These are phyloP conservation scores for Senna tora DNA, from an alignment of 306 rosid species.

Conservation along the genomic window DNA sequence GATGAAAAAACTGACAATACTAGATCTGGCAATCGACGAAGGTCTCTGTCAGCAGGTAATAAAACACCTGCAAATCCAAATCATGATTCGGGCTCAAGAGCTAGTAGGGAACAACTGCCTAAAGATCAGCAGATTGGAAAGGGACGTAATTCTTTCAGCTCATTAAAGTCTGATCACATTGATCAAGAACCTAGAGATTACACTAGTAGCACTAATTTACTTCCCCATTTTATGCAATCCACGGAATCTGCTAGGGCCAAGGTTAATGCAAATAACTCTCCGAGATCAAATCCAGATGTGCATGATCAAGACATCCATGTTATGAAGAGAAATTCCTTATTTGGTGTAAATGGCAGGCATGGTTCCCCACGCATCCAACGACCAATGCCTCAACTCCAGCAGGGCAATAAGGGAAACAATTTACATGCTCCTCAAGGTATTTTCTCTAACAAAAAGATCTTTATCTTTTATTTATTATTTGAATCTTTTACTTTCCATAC, in stretches of 20 bases:
- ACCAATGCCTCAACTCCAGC: slow-evolving; percentile 70
- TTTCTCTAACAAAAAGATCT: slow-evolving; percentile 20
- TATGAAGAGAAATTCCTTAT: slow-evolving; percentile 81
- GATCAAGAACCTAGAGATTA: slow-evolving; percentile 75
- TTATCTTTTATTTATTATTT: neutral
- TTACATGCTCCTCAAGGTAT: slow-evolving; percentile 43
- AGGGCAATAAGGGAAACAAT: slow-evolving; percentile 58
- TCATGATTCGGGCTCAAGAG: slow-evolving; percentile 62
- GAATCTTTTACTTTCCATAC: too few relatives aligned
- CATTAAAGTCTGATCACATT: slow-evolving; percentile 56
- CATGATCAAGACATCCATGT: slow-evolving; percentile 62
- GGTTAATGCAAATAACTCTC: slow-evolving; percentile 66
- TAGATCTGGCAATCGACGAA: slow-evolving; percentile 54
- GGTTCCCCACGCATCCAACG: slow-evolving; percentile 80
- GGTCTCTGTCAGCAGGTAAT: slow-evolving; percentile 49
- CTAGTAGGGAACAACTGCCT: slow-evolving; percentile 56
- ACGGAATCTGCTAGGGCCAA: slow-evolving; percentile 98
- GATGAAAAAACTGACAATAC: slow-evolving; percentile 53
- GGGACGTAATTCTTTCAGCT: slow-evolving; percentile 75
- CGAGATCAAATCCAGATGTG: slow-evolving; percentile 91
- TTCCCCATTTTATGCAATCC: slow-evolving; percentile 96
- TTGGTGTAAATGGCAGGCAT: slow-evolving; percentile 61
- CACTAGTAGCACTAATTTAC: slow-evolving; percentile 52
- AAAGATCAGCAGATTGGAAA: slow-evolving; percentile 73
- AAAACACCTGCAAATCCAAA: slow-evolving; percentile 63